Base-by-base conservation (phyloP, 1,284 basidiomycete genomes). In the Tilletia indica region DNA sequence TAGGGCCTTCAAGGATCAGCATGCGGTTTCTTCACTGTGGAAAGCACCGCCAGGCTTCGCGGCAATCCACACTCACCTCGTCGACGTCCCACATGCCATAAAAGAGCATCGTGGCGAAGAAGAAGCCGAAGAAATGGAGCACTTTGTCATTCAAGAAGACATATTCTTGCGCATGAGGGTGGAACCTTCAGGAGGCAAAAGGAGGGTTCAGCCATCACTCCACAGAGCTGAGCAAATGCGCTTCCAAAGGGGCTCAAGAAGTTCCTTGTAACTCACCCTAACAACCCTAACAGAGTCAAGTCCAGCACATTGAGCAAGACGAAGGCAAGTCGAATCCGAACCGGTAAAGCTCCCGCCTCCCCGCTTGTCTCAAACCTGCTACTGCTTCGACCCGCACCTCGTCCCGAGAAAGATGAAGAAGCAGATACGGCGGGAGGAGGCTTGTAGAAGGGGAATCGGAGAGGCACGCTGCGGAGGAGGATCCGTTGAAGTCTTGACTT, bases 71-170 rank as follows among this genome's bases (percentile, higher is more conserved):
- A 48, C 91, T 69, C 12, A 70, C 92, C 89, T 94, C 92, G 75
- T 94, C 92, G 12, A 94, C 90, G 77, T 93, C 92, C 72, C 92
- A 89, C 67, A 94, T 92, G 80, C 92, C 91, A 84, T 93, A 95
- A 85, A 94, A 94, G 5, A 93, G 88, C 4, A 86, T 89, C 0
- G 93, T 93, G 0, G 93, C 92, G 39, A 91, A 74, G 72, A 87
- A 87, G 77, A 96, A 91, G 83, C 92, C 93, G 31, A 92, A 80
- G 82, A 95, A 93, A 80, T 93, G 93, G 38, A 94, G 85, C 14
- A 94, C 79, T 85, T 94, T 93, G 88, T 92, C 91, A 82, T 92
- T 92, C 45, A 94, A 82, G 0, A 91, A 91, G 11, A 93, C 83
- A 71, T 74, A 79, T 0, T 72, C 61, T 36, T 78, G 76, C 0